Evolutionary conservation across 2,329 filamentous ascomycete genomes (phyloP).

Genomic region (Penicillium sumatraense): DNA sequence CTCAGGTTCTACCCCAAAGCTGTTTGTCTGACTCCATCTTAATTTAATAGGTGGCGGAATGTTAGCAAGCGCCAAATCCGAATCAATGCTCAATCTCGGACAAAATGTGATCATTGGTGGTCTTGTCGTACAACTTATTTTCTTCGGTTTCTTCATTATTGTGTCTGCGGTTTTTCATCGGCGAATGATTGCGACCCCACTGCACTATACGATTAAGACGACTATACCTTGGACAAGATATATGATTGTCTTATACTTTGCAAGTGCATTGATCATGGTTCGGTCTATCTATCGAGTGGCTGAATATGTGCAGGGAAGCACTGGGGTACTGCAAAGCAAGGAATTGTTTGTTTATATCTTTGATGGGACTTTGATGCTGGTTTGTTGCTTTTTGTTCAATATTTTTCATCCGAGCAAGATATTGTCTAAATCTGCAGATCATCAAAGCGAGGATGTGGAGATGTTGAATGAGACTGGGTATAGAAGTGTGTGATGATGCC

Average conservation of each 20-base stretch:
- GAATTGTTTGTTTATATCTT: constrained; percentile 22
- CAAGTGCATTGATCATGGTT: constrained; percentile 19
- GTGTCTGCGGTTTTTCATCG: constrained; percentile 23
- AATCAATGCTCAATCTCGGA: no score
- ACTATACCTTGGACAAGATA: constrained; percentile 16
- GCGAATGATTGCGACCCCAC: constrained; percentile 16
- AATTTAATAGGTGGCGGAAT: no score
- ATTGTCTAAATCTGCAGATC: background rate
- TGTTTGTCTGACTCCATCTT: no score
- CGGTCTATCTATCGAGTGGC: constrained; percentile 22
- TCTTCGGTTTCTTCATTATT: no score
- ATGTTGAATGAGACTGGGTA: no score
- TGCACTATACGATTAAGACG: background rate
- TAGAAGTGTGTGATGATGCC: no score
- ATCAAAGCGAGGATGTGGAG: no score
- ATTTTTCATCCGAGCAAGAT: constrained; percentile 20
- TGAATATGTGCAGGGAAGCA: constrained; percentile 21
- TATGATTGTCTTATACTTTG: constrained; percentile 21
- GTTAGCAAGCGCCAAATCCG: no score
- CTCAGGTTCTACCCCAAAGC: background rate
- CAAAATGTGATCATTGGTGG: no score
- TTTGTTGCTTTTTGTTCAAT: constrained; percentile 13
- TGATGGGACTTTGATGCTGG: constrained; percentile 19
- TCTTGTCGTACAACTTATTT: no score
- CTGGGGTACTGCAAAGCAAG: constrained; percentile 18